Base-by-base conservation (phyloP, 768 basidiomycete species). In the Fistulinella prunicolor region DNA sequence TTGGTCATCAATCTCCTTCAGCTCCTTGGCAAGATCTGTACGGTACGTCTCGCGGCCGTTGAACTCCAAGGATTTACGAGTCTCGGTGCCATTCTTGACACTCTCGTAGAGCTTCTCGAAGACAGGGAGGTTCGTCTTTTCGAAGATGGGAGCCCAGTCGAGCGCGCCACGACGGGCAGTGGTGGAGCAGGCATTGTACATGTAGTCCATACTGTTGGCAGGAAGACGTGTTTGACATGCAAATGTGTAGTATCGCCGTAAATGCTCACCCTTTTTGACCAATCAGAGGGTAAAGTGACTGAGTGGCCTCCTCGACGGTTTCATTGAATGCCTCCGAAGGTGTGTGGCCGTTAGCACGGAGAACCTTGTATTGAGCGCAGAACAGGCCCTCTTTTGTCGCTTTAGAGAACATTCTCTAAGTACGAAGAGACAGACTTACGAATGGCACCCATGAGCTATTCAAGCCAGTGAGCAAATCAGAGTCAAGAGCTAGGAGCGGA, bases 251-350 rank as follows among this genome's bases (percentile, higher is more conserved):
- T 17, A 16, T 5, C 22, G 1, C 21, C 17, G 29, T 14, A 6
- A 28, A 45, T 7, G 65, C 83, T 46, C 68, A 89, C 86, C 93
- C 94, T 68, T 96, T 88, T 64, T 86, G 80, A 57, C 95, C 96
- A 62, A 99, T 93, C 70, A 99, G 72, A 51, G 96, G 96, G 78
- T 91, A 97, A 55, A 99, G 83, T 32, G 93, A 95, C 67, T 99
- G 94, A 36, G 95, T 98, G n/a, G 96, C 96, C 75, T 98, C 96
- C 73, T 98, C 96, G 53, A 98, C 96, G 50, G 96, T 98, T 79
- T 99, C 96, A 72, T 99, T 98, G 84, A 99, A 98, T 41, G 94
- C 94, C 69, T 99, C 96, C 36, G 95, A 98, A 45, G 96, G 96
- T 4, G 83, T 76, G 80, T 99, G 96, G 47, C 94, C 94, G 67